These are phyloP conservation scores for Stagonosporopsis rhizophila DNA, from an alignment of 2,329 filamentous ascomycete genomes.

Conservation along the genomic window DNA sequence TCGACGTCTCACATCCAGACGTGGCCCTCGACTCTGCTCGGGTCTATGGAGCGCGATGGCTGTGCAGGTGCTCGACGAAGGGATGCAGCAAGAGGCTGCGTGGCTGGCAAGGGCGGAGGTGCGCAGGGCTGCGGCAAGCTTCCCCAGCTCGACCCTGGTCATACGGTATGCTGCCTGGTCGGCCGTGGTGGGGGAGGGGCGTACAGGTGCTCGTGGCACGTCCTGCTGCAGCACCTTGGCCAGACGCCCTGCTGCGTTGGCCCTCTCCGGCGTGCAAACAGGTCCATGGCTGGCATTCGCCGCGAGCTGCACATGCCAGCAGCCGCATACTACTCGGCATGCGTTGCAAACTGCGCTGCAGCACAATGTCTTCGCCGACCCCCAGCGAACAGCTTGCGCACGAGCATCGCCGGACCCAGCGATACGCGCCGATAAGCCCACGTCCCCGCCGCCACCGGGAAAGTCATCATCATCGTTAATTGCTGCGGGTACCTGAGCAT, in stretches of 20 bases:
- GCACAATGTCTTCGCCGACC: constrained; percentile 4
- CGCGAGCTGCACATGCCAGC: background rate
- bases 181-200: constrained; percentile 16
- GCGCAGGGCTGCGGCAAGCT: constrained; percentile 1
- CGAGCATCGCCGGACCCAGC: constrained; percentile 5
- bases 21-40: background rate
- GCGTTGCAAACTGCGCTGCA: background rate
- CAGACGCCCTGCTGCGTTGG: background rate
- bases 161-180: constrained; percentile 22
- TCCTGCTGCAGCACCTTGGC: background rate
- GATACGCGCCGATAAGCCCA: constrained; percentile 14
- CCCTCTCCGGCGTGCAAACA: background rate
- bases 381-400: constrained; percentile 18
- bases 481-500: constrained; percentile 7
- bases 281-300: background rate
- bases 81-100: background rate
- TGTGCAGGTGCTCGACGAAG: background rate
- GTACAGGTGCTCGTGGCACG: constrained; percentile 5
- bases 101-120: constrained; percentile 10
- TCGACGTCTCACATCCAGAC: constrained; percentile 24
- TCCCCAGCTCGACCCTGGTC: constrained; percentile 9
- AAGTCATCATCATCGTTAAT: constrained; percentile 16
- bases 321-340: background rate
- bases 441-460: constrained; percentile 17
- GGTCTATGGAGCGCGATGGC: background rate